Evolutionary conservation across 1,139 yeast species (phyloP).

Genomic region (Saccharomycopsis hybrid): DNA sequence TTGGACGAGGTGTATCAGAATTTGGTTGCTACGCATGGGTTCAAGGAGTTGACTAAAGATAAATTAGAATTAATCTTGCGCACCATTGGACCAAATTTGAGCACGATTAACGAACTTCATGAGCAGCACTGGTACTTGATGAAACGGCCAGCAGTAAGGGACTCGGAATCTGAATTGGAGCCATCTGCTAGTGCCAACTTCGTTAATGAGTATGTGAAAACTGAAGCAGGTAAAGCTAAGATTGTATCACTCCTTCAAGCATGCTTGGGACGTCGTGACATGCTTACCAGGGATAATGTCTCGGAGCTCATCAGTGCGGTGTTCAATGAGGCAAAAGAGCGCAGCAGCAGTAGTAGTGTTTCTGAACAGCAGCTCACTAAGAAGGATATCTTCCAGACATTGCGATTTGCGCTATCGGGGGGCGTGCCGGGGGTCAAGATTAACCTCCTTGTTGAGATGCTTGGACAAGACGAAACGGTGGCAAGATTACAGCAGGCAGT

Average conservation of each 20-base stretch:
- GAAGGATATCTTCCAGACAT: constrained; percentile 49
- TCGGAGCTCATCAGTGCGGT: background rate
- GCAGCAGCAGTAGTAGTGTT: no score
- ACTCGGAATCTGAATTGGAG: no score
- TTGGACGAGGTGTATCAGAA: background rate
- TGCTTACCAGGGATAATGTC: background rate
- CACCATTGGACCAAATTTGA: constrained; percentile 34
- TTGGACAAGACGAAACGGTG: constrained; percentile 44
- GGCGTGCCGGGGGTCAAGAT: constrained; percentile 65
- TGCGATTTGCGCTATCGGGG: constrained; percentile 72
- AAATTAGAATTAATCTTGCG: constrained; percentile 25
- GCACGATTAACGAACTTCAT: constrained; percentile 43
- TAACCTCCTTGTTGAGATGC: constrained; percentile 48
- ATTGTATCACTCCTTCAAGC: no score
- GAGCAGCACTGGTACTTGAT: constrained; percentile 44
- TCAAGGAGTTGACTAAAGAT: constrained; percentile 20
- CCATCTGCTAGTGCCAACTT: constrained; percentile 31
- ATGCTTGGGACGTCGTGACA: no score
- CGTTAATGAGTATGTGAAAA: background rate
- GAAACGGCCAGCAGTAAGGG: background rate
- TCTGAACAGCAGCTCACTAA: constrained; percentile 29
- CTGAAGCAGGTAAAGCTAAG: background rate
- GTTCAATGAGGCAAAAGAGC: background rate
- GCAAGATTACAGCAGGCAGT: constrained; percentile 33
- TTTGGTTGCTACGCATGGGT: constrained; percentile 16